Conservation (phyloP, 805 yeast species). For the Pichia paraexigua region DNA sequence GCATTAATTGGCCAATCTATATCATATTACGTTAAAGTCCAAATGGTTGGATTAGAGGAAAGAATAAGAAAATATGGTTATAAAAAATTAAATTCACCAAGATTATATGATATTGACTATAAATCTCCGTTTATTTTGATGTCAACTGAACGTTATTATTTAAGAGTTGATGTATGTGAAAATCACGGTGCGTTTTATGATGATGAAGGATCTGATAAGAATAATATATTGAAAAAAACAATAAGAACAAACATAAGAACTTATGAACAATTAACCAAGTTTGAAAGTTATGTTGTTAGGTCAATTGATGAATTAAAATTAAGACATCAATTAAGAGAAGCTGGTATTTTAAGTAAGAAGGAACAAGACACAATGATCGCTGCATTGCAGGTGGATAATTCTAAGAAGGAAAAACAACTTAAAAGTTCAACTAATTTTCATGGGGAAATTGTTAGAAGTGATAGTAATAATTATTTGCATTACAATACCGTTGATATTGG, state of each 20-base stretch:
- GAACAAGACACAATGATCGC: conserved; percentile 5
- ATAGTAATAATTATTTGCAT: background rate
- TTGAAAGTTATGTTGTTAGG: conserved; percentile 7
- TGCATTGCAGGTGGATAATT: background rate
- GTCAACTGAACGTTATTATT: conserved; percentile 9
- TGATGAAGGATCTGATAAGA: background rate
- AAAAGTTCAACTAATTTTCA: conserved; percentile 5
- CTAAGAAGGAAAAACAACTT: conserved; percentile 4
- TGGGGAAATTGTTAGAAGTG: conserved; percentile 3
- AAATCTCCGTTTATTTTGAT: conserved; percentile 14
- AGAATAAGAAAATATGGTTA: conserved; percentile 7
- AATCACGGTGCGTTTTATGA: background rate
- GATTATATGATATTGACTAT: conserved; percentile 3
- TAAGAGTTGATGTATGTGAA: conserved; percentile 14
- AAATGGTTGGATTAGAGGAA: conserved; percentile 38
- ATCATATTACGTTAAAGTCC: conserved; percentile 44
- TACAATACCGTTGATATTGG: background rate
- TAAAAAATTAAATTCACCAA: conserved; percentile 10
- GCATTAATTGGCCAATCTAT: conserved; percentile 34
- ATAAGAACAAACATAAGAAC: conserved; percentile 2
- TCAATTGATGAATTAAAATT: conserved; percentile 2
- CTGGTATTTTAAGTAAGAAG: background rate
- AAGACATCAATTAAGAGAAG: conserved; percentile 3
- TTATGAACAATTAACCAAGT: conserved; percentile 1
- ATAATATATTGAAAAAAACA: background rate